phyloP scores from a whole-genome alignment of 352 stramenopile species.

The Phytopythium mirpurense region DNA sequence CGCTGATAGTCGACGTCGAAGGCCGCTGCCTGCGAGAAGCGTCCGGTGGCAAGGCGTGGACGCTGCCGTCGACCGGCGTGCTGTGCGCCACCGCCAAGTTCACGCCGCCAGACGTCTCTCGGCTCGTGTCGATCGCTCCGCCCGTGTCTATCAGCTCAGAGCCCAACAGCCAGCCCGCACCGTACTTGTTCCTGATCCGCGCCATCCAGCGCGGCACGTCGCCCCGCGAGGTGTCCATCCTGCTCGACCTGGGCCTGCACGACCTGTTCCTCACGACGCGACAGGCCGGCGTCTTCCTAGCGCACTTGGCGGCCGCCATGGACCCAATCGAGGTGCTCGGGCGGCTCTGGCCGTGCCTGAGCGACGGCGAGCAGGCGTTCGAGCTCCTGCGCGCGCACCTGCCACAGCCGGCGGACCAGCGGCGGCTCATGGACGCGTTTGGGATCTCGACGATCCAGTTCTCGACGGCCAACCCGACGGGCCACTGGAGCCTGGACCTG shows the following conservation, averaged over 20 bases:
- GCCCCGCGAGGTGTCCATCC: constrained; percentile 33
- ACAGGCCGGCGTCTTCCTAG: constrained; percentile 38
- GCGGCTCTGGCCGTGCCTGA: constrained; percentile 43
- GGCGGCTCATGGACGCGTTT: constrained; percentile 48
- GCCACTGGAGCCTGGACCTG: constrained; percentile 49
- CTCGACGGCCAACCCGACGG: constrained; percentile 51
- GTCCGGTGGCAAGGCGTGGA: constrained; percentile 24
- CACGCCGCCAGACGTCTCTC: constrained; percentile 16
- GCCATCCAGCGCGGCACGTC: constrained; percentile 49
- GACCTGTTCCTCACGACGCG: constrained; percentile 47
- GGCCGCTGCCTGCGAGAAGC: constrained; percentile 25
- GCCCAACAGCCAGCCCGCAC: background rate
- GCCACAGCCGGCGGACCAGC: constrained; percentile 29
- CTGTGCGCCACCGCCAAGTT: constrained; percentile 39
- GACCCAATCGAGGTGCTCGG: constrained; percentile 54
- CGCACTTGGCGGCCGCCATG: constrained; percentile 23
- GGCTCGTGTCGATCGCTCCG: background rate
- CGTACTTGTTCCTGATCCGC: constrained; percentile 27
- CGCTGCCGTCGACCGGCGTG: constrained; percentile 27
- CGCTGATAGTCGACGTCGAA: constrained; percentile 27
- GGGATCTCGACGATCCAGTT: constrained; percentile 49
- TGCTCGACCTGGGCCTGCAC: constrained; percentile 42
- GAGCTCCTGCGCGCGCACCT: constrained; percentile 46
- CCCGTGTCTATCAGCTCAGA: background rate
- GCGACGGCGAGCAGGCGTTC: constrained; percentile 46